These are phyloP conservation scores for Silene conica DNA, from an alignment of 148 eudicot genomes.

Conservation along the genomic window DNA sequence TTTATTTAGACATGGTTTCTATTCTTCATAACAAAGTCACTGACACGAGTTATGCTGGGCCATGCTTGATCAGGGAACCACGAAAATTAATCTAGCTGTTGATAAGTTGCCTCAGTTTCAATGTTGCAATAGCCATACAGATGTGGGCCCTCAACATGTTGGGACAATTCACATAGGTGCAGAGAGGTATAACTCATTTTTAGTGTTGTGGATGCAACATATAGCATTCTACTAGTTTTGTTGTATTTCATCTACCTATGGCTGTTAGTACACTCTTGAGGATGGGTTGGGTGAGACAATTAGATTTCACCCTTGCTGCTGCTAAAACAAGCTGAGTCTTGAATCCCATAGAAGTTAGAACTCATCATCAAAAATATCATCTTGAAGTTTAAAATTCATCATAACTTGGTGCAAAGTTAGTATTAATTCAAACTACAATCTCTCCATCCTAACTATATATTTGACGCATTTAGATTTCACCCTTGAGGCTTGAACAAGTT, in stretches of 20 bases:
- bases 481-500: too few species aligned
- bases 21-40: background rate
- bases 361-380: background rate
- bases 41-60: slow-evolving; percentile 5
- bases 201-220: slow-evolving; percentile 11
- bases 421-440: too few species aligned
- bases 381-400: background rate
- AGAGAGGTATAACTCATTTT: slow-evolving; percentile 57
- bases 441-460: too few species aligned
- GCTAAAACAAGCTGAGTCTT: background rate
- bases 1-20: background rate
- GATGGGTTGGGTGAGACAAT: background rate
- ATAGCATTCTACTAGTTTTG: background rate
- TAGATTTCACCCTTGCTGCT: background rate
- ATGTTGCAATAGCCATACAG: slow-evolving; percentile 51
- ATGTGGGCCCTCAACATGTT: slow-evolving; percentile 82
- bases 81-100: slow-evolving; percentile 93
- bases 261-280: background rate
- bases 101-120: slow-evolving; percentile 64
- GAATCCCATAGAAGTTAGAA: background rate
- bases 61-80: slow-evolving; percentile 63
- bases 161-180: slow-evolving; percentile 97
- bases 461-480: too few species aligned
- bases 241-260: background rate
- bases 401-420: background rate